Evolutionary conservation across 176 grass and related monocot species (phyloP).

Genomic region (Carex kokanica): DNA sequence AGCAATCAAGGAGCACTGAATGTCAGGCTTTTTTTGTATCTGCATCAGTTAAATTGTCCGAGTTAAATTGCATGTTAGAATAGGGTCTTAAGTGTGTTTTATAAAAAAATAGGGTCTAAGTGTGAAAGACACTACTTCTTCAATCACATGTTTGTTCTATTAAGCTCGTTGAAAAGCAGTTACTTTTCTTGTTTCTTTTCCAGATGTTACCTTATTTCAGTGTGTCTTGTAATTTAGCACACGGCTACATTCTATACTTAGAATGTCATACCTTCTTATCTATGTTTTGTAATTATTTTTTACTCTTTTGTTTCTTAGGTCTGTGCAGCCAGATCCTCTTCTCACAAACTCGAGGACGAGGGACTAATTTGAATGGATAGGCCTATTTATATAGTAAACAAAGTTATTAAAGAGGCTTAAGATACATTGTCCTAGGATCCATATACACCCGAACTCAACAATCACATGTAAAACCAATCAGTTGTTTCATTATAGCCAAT

Average conservation of each 20-base stretch:
- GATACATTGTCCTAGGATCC: not conserved
- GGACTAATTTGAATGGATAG: not conserved
- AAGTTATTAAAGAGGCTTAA: constrained; percentile 4
- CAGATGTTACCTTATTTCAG: not conserved
- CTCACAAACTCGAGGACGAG: not conserved
- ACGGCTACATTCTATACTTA: not conserved
- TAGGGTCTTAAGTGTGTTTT: not conserved
- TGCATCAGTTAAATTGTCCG: not conserved
- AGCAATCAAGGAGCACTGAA: not conserved
- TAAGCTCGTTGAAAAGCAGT: not conserved
- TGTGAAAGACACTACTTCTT: not conserved
- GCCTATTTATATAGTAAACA: not conserved
- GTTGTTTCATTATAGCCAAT: constrained; percentile 7
- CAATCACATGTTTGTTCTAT: not conserved
- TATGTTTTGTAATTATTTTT: not conserved
- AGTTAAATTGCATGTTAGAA: constrained; percentile 15
- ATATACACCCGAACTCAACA: not conserved
- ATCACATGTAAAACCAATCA: constrained; percentile 17
- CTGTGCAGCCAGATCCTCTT: not conserved
- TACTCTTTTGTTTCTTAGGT: constrained; percentile 10
- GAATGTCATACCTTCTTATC: not conserved
- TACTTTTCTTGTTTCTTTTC: not conserved
- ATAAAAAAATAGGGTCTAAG: not conserved
- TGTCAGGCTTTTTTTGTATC: not conserved
- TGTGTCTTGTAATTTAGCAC: not conserved